phyloP scores from a whole-genome alignment of 148 eudicot genomes.

The Polygonum maritimum region DNA sequence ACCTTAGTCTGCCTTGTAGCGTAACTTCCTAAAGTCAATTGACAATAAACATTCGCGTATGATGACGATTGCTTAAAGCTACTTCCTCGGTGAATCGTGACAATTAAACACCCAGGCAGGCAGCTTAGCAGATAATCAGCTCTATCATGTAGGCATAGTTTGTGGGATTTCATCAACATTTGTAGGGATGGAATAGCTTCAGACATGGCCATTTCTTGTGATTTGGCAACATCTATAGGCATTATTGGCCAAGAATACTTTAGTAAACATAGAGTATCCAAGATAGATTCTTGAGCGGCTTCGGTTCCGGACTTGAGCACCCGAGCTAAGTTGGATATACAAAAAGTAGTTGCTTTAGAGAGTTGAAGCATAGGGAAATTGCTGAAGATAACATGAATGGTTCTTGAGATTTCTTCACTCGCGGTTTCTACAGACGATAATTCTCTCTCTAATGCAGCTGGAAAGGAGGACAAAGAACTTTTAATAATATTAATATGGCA shows the following conservation, averaged over 20 bases:
- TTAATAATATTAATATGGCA: background rate
- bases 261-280: slow-evolving; percentile 55
- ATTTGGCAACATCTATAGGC: slow-evolving; percentile 60
- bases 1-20: slow-evolving; percentile 74
- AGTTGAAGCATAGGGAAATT: slow-evolving; percentile 64
- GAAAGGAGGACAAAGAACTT: background rate
- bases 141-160: slow-evolving; percentile 71
- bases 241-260: slow-evolving; percentile 70
- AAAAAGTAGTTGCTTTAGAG: slow-evolving; percentile 71
- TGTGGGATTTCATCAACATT: slow-evolving; percentile 62
- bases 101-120: slow-evolving; percentile 81
- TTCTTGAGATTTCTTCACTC: slow-evolving; percentile 62
- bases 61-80: slow-evolving; percentile 64
- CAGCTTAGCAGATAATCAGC: slow-evolving; percentile 59
- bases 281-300: slow-evolving; percentile 58
- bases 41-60: slow-evolving; percentile 68
- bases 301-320: slow-evolving; percentile 69
- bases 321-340: slow-evolving; percentile 65
- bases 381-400: slow-evolving; percentile 52
- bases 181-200: slow-evolving; percentile 82
- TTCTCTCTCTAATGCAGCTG: slow-evolving; percentile 82
- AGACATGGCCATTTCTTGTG: slow-evolving; percentile 61
- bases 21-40: slow-evolving; percentile 57
- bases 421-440: slow-evolving; percentile 47
- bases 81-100: slow-evolving; percentile 54